Base-by-base conservation (phyloP, 805 yeast species). In the Ogataea sp. region DNA sequence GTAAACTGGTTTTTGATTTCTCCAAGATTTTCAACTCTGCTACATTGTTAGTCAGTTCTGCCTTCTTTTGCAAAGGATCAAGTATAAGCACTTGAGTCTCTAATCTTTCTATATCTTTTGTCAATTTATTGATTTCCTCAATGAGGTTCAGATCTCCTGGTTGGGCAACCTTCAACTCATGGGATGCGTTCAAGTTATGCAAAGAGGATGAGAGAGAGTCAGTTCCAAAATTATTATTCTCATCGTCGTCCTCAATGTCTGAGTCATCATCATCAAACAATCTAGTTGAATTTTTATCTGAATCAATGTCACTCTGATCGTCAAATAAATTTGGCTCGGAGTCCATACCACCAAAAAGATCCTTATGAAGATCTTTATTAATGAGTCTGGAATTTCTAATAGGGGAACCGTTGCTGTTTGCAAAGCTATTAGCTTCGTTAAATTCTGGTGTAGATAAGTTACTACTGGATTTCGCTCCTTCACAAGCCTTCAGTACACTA, bases 1-100 rank as follows among this genome's bases (percentile, higher is more conserved):
- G 74, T 41, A 87, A 67, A 41, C 86, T 76, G 14, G 70, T 48
- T 36, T 75, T 73, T 0, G 96, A 87, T 50, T 80, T 83, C 37
- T 64, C 66, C 46, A 90, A 60, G 34, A 88, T 70, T 41, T 79
- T 72, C 36, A 83, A 61, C 52, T 88, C 93, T 4, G 77, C 69
- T 6, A 72, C 60, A 54, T 84, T 84, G 55, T 86, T 83, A 0
- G 94, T 86, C 25, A 90, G 62, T 50, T 86, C 95, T 0, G 97
- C 96, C 53, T 90, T 90, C 34, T 70, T 65, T 30, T 86, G 57
- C 34, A 90, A 64, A 5, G 90, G 81, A 13, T 71, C 75, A 30
- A 90, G 58, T 20, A 89, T 74, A 4, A 67, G 65, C 31, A 75
- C 62, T 53, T 89, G 95, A 41, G 74, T 73, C 28, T 69, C 66